phyloP scores from a whole-genome alignment of 805 yeast species.

The Spathaspora girioi region DNA sequence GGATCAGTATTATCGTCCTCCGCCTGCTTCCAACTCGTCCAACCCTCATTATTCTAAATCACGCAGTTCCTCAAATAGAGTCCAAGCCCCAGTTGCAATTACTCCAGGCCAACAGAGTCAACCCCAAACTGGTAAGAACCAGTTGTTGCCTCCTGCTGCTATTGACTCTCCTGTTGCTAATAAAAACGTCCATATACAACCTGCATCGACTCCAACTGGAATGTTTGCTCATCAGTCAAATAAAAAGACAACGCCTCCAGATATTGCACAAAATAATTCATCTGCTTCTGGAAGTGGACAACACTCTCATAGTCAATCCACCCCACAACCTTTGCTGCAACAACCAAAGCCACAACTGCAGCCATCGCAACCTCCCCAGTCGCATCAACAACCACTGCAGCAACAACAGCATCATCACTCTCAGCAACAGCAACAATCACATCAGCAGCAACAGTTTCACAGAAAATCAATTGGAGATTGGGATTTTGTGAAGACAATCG shows the following conservation, averaged over 20 bases:
- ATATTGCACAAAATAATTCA: constrained; percentile 2
- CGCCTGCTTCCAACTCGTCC: neutral
- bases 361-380: neutral
- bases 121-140: constrained; percentile 13
- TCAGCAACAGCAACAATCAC: too few species aligned
- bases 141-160: constrained; percentile 31
- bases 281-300: neutral
- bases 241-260: constrained; percentile 2
- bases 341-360: neutral
- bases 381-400: neutral
- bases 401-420: neutral
- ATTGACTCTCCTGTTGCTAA: constrained; percentile 14
- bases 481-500: constrained; percentile 92
- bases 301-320: neutral
- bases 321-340: neutral
- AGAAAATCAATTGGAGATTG: constrained; percentile 93
- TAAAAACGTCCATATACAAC: constrained; percentile 5
- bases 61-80: neutral
- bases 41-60: neutral
- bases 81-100: constrained; percentile 4
- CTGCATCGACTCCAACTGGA: constrained; percentile 5
- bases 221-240: neutral
- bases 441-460: constrained; percentile 53
- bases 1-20: neutral
- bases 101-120: constrained; percentile 1